phyloP scores from a whole-genome alignment of 179 eudicot genomes.

The Gypsophila paniculata region DNA sequence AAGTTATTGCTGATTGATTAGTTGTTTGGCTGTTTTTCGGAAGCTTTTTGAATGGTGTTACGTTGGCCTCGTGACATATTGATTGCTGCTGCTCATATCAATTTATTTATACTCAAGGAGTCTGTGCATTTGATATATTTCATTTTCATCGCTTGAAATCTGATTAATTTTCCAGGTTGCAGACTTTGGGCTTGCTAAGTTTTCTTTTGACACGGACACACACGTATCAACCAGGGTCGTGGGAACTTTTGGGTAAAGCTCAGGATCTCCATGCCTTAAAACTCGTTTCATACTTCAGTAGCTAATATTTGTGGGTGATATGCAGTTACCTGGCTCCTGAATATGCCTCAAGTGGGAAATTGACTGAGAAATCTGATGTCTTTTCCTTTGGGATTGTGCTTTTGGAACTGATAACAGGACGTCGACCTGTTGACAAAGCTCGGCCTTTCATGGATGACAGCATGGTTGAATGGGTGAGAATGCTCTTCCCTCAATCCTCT shows the following conservation, averaged over 20 bases:
- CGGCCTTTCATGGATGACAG: conserved; percentile 66
- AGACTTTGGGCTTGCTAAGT: conserved; percentile 84
- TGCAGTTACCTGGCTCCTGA: conserved; percentile 90
- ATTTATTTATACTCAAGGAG: too few relatives aligned
- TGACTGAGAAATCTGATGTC: conserved; percentile 77
- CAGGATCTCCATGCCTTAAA: not conserved
- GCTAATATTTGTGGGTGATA: conserved; percentile 13
- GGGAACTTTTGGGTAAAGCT: conserved; percentile 85
- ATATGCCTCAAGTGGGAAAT: conserved; percentile 79
- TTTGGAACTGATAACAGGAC: conserved; percentile 76
- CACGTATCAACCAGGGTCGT: conserved; percentile 85
- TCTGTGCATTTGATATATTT: not conserved
- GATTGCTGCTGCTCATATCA: too few relatives aligned
- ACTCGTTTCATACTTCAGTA: not conserved
- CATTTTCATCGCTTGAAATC: conserved; percentile 5
- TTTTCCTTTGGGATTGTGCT: conserved; percentile 87
- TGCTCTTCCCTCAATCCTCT: not conserved
- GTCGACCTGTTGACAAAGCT: conserved; percentile 74
- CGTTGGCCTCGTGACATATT: too few relatives aligned
- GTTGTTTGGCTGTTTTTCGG: not conserved
- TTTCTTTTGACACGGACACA: conserved; percentile 62
- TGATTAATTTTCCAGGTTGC: conserved; percentile 53
- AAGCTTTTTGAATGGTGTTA: not conserved
- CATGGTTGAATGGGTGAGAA: conserved; percentile 84
- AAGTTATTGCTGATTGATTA: not conserved